Evolutionary conservation across 257 asterid species (phyloP).

Genomic region (Nicotiana obtusifolia): DNA sequence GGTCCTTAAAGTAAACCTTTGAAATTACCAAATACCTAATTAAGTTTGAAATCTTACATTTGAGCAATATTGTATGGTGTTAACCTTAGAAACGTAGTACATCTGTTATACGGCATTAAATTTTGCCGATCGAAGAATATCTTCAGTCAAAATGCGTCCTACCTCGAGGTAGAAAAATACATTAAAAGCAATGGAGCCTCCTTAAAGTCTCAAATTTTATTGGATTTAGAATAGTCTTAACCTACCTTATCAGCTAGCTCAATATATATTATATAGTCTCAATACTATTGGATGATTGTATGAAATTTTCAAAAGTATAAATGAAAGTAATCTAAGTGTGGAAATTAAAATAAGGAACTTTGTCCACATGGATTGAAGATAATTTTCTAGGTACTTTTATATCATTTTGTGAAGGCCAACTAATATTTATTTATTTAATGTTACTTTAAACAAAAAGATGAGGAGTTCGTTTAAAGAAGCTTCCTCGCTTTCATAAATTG

Average conservation of each 20-base stretch:
- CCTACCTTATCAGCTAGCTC: not conserved
- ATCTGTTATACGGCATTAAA: not conserved
- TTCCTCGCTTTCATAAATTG: not conserved
- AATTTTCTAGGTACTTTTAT: no score
- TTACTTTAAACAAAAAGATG: not conserved
- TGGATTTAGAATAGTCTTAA: not conserved
- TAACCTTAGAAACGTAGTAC: conserved; percentile 1
- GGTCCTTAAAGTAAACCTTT: not conserved
- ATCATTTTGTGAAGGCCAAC: not conserved
- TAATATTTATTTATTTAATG: not conserved
- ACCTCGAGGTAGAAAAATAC: not conserved
- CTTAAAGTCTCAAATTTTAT: not conserved
- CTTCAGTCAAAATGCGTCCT: not conserved
- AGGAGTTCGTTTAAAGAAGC: not conserved
- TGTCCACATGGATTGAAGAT: not conserved
- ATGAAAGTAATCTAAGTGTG: not conserved
- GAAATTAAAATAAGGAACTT: not conserved
- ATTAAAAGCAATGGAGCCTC: not conserved
- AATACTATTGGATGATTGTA: not conserved
- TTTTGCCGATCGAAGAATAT: not conserved
- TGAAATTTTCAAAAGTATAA: not conserved
- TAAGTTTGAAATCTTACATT: not conserved
- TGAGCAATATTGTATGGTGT: not conserved
- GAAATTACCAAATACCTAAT: not conserved
- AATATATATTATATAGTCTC: no score